Percentiles rank a stretch among this genome's conserved stretches.
Evolutionary conservation across 1,284 basidiomycete species (phyloP).

Genomic region (Cryptococcus depauperatus): DNA sequence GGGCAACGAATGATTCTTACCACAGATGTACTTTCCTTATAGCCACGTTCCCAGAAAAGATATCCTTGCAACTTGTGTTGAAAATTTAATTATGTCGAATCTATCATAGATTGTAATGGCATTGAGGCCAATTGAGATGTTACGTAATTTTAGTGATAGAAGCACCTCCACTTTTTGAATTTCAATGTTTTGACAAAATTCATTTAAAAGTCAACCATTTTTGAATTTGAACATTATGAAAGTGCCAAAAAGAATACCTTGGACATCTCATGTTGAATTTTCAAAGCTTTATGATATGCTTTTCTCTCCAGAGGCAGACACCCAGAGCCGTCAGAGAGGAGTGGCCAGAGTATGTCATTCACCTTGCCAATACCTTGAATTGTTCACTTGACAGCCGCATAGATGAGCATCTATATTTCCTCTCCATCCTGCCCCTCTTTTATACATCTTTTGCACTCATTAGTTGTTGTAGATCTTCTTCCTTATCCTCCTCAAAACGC

Average conservation of each 20-base stretch:
- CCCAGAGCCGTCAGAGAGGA: conserved; percentile 54
- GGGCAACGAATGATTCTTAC: too few relatives aligned
- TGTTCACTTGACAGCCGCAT: neutral
- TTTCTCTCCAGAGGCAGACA: conserved; percentile 59
- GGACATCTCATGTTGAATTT: conserved; percentile 65
- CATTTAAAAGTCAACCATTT: neutral
- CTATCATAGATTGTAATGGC: too few relatives aligned
- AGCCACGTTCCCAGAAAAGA: too few relatives aligned
- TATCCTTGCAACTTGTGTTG: too few relatives aligned
- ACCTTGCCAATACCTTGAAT: neutral
- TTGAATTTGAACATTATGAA: conserved; percentile 51
- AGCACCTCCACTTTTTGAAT: too few relatives aligned
- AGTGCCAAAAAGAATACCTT: conserved; percentile 73
- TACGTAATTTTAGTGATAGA: too few relatives aligned
- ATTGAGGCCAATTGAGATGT: too few relatives aligned
- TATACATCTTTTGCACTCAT: conserved; percentile 50
- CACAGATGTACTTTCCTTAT: too few relatives aligned
- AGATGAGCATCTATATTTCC: conserved; percentile 60
- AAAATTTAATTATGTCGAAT: too few relatives aligned
- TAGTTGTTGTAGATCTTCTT: conserved; percentile 58
- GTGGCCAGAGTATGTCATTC: conserved; percentile 58
- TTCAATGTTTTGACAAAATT: too few relatives aligned
- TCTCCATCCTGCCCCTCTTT: conserved; percentile 65
- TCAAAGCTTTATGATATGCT: conserved; percentile 74
- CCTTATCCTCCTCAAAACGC: conserved; percentile 49